phyloP scores from a whole-genome alignment of 2,329 filamentous ascomycete species.

The Incumbomyces delicatus region DNA sequence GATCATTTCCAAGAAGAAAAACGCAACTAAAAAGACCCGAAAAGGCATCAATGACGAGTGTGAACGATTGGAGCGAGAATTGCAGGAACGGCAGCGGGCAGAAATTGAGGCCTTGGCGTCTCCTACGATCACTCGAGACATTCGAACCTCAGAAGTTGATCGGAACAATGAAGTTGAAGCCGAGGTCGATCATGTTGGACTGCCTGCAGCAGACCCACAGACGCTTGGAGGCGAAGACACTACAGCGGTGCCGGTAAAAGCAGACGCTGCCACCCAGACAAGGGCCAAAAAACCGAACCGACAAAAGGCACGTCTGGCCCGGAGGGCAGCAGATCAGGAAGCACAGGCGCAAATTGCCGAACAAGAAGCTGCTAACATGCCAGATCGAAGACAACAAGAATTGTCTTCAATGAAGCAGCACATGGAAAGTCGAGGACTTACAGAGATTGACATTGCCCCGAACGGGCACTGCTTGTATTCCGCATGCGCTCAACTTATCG shows the following conservation, averaged over 20 bases:
- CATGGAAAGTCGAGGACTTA: conserved; percentile 54
- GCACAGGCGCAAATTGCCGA: conserved; percentile 58
- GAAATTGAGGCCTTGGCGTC: conserved; percentile 17
- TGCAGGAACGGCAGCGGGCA: conserved; percentile 44
- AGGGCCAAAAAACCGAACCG: conserved; percentile 68
- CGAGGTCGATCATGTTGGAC: background rate
- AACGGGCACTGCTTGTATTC: conserved; percentile 95
- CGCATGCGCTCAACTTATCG: conserved; percentile 75
- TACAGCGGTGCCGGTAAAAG: background rate
- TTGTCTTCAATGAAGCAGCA: conserved; percentile 58
- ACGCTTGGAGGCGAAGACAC: conserved; percentile 11
- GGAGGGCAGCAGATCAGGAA: conserved; percentile 76
- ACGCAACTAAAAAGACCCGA: conserved; percentile 71
- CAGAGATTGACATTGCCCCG: conserved; percentile 69
- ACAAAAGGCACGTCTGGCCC: conserved; percentile 81
- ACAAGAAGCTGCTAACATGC: conserved; percentile 63
- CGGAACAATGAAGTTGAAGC: background rate
- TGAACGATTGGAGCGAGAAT: conserved; percentile 46
- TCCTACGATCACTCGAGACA: conserved; percentile 10
- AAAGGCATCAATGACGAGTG: conserved; percentile 62
- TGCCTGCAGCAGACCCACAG: background rate
- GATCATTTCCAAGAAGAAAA: conserved; percentile 93
- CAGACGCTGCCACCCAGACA: conserved; percentile 17
- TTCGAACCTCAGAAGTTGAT: background rate
- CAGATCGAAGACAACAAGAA: conserved; percentile 63